Conservation (phyloP, 257 asterid genomes). For the Eucommia ulmoides region DNA sequence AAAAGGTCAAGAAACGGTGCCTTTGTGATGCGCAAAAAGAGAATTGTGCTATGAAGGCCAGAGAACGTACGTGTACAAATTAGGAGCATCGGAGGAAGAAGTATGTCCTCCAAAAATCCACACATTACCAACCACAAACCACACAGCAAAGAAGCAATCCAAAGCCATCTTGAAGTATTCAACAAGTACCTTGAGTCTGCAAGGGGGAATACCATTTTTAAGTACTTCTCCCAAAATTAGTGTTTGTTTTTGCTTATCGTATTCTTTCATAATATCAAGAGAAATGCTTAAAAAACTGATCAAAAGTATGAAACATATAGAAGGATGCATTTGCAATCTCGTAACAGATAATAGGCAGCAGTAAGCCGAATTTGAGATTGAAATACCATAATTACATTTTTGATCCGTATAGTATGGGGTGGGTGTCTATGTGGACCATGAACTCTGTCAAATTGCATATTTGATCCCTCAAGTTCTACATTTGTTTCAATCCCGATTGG, state of each 20-base stretch:
- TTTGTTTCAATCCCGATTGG: no score
- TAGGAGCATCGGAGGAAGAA: constrained; percentile 70
- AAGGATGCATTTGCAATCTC: no score
- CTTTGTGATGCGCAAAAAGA: background rate
- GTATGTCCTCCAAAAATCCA: constrained; percentile 96
- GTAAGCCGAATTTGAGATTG: no score
- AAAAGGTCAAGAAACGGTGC: background rate
- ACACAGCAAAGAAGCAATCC: constrained; percentile 94
- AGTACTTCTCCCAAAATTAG: constrained; percentile 6
- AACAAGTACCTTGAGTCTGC: constrained; percentile 59
- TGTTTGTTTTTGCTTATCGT: background rate
- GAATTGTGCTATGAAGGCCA: constrained; percentile 2
- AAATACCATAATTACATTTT: no score
- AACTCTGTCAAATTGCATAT: no score
- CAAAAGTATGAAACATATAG: no score
- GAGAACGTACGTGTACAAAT: constrained; percentile 63
- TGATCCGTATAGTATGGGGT: no score
- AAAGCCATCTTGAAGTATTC: constrained; percentile 87
- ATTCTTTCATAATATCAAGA: background rate
- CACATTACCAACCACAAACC: constrained; percentile 97
- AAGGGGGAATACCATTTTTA: constrained; percentile 13
- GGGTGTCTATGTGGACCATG: no score
- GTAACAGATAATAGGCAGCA: no score
- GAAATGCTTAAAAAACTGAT: no score
- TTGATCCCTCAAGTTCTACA: no score